phyloP scores from a whole-genome alignment of 352 stramenopile species.

The Phytophthora sansomeana region DNA sequence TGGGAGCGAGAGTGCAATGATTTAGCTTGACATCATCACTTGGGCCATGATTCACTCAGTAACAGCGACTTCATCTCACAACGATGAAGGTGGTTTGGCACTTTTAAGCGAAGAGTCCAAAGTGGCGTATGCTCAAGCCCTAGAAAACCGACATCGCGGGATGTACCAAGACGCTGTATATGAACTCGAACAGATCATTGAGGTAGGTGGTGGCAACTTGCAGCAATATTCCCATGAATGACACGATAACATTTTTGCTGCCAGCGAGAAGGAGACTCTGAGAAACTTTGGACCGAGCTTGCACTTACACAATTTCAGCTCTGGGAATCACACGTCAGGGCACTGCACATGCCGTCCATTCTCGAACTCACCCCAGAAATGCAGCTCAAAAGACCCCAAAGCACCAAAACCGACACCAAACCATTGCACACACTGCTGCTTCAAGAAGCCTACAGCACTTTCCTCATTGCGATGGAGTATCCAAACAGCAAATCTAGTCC shows the following conservation, averaged over 20 bases:
- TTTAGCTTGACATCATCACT: neutral
- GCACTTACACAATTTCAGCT: conserved; percentile 65
- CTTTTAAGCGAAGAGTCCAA: conserved; percentile 43
- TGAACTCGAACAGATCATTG: conserved; percentile 51
- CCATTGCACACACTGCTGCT: conserved; percentile 31
- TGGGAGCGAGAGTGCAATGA: conserved; percentile 1
- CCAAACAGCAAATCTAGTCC: conserved; percentile 70
- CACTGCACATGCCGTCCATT: conserved; percentile 47
- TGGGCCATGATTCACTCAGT: conserved; percentile 19
- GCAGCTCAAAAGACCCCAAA: conserved; percentile 16
- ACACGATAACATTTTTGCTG: conserved; percentile 8
- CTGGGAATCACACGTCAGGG: conserved; percentile 57
- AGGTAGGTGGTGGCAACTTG: conserved; percentile 35
- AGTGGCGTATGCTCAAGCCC: conserved; percentile 37
- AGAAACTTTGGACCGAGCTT: conserved; percentile 65
- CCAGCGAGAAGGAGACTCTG: conserved; percentile 64
- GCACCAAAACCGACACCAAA: conserved; percentile 14
- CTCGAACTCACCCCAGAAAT: conserved; percentile 21
- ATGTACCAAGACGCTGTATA: conserved; percentile 50
- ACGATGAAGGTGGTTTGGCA: conserved; percentile 10
- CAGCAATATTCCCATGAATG: neutral
- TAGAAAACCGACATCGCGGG: conserved; percentile 44
- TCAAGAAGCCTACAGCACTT: conserved; percentile 76
- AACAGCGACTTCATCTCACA: neutral
- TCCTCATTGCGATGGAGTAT: conserved; percentile 86